Base-by-base conservation (phyloP, 139 green algal genomes). In the Chlorella sorokiniana region DNA sequence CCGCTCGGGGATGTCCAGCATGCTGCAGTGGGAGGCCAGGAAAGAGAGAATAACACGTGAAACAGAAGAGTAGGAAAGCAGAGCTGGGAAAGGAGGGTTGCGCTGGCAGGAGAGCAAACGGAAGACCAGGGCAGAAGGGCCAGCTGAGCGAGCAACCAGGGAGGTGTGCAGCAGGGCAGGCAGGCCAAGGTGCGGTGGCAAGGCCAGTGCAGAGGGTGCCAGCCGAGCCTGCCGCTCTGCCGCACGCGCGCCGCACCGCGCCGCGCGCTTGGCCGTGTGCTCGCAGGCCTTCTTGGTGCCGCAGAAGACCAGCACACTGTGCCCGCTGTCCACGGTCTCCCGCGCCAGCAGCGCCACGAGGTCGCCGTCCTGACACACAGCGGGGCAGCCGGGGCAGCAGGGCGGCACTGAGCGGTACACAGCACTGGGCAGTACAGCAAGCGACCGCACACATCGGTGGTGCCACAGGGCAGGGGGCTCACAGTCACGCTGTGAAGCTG, bases 241-340 rank as follows among this genome's bases (percentile, higher is more conserved):
- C 25, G 35, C 20, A 27, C 14, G 10, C 41, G 3, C n/a, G 3
- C 69, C 37, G n/a, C 61, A 76, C 80, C 70, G 65, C 51, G 80
- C 48, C 16, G 82, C 68, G 9, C 42, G 59, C 65, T 33, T 78
- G 51, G 84, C 84, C n/a, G 59, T 83, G 18, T 22, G 42, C 76
- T 87, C 76, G 74, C 90, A 93, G n/a, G 41, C 76, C 65, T 44
- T 62, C 80, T 95, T 94, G 56, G 91, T 92, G 54, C 76, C 85
- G 84, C 95, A 98, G 83, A 98, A 98, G 4, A 98, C 83, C 18
- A 98, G 88, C 33, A 96, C 93, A n/a, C 89, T 93, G 82, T 97
- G 83, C 6, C 90, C 88, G 2, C 88, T 79, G 31, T 88, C 40
- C 35, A 95, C 76, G 0, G 90, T 96, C 81, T 97, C 93, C 18